Evolutionary conservation across 345 rosid genomes (phyloP).

Genomic region (Salix arbutifolia): DNA sequence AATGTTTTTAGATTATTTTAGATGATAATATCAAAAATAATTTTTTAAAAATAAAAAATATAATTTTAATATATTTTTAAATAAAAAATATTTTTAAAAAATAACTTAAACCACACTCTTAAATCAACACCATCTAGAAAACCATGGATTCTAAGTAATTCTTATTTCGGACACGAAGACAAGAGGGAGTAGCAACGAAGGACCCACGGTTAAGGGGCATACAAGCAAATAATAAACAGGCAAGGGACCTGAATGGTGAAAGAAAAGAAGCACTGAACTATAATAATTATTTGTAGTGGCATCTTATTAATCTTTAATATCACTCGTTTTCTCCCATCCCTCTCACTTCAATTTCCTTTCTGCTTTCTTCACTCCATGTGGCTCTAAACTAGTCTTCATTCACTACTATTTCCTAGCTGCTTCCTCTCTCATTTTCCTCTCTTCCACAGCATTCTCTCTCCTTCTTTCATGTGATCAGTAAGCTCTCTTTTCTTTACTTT

Average conservation of each 20-base stretch:
- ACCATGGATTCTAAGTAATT: background rate
- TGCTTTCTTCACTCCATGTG: conserved; percentile 22
- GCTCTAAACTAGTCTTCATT: conserved; percentile 16
- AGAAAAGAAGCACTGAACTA: background rate
- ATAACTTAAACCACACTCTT: fast-evolving
- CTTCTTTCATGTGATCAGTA: conserved; percentile 51
- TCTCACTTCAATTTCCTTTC: background rate
- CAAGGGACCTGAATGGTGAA: background rate
- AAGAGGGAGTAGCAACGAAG: background rate
- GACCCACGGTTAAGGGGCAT: background rate
- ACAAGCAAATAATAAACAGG: background rate
- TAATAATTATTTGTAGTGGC: conserved; percentile 1
- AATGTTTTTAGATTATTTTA: too few relatives aligned
- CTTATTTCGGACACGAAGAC: background rate
- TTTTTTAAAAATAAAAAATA: too few relatives aligned
- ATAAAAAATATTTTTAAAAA: too few relatives aligned
- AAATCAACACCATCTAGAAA: background rate
- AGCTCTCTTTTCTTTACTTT: conserved; percentile 12
- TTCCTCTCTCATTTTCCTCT: background rate
- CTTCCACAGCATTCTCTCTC: conserved; percentile 7
- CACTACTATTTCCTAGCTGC: background rate
- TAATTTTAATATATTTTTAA: too few relatives aligned
- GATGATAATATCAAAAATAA: too few relatives aligned
- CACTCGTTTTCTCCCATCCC: conserved; percentile 21
- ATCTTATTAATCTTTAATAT: conserved; percentile 11